Conservation (phyloP, 345 rosid genomes). For the Ceriops zippeliana region DNA sequence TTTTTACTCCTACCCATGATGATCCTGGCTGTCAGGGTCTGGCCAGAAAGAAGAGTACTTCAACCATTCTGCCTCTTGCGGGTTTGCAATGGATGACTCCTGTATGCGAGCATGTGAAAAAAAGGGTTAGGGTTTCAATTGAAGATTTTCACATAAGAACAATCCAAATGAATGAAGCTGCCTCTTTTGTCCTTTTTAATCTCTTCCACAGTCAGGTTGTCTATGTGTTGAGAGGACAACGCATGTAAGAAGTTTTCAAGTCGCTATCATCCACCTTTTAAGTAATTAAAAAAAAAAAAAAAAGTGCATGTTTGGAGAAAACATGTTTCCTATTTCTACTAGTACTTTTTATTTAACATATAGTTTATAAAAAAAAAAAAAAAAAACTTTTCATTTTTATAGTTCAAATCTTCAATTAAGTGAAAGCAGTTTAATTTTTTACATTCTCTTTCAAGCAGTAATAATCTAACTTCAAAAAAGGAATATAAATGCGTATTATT, state of each 20-base stretch:
- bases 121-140: slow-evolving; percentile 28
- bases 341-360: background rate
- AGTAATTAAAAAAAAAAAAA: background rate
- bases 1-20: slow-evolving; percentile 77
- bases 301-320: background rate
- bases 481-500: too few relatives aligned
- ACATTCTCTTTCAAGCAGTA: too few relatives aligned
- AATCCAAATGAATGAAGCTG: slow-evolving; percentile 42
- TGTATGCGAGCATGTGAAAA: slow-evolving; percentile 26
- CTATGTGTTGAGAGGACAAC: slow-evolving; percentile 44
- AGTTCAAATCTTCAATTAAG: too few relatives aligned
- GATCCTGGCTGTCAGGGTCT: slow-evolving; percentile 95
- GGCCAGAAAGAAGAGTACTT: slow-evolving; percentile 98
- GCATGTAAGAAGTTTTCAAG: slow-evolving; percentile 51
- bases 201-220: slow-evolving; percentile 26
- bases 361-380: too few relatives aligned
- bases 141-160: slow-evolving; percentile 23
- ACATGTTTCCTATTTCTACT: background rate
- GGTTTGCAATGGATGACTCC: slow-evolving; percentile 84
- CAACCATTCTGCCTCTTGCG: slow-evolving; percentile 95
- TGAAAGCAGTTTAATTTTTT: too few relatives aligned
- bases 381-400: too few relatives aligned
- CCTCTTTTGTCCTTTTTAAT: slow-evolving; percentile 36
- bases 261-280: slow-evolving; percentile 36
- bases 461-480: too few relatives aligned